These are phyloP conservation scores for Chaetomium tenue DNA, from an alignment of 495 filamentous ascomycete species.

Conservation along the genomic window DNA sequence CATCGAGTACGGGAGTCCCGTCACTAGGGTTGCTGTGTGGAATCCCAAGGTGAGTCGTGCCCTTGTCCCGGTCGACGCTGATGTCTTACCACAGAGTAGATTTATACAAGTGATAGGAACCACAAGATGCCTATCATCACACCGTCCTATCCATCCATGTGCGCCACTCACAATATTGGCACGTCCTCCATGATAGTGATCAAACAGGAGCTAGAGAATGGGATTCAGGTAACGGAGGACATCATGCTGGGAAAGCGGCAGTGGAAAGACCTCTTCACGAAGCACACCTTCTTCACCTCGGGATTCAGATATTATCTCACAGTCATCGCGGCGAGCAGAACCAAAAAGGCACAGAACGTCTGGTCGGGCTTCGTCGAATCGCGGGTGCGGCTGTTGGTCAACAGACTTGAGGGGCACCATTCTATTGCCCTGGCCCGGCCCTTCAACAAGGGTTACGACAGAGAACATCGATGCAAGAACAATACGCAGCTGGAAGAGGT, in stretches of 20 bases:
- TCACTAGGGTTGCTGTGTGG: constrained; percentile 73
- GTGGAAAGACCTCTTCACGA: constrained; percentile 86
- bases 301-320: constrained; percentile 94
- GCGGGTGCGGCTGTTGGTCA: constrained; percentile 79
- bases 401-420: constrained; percentile 69
- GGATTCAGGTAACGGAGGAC: constrained; percentile 71
- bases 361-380: constrained; percentile 95
- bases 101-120: constrained; percentile 74
- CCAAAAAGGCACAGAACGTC: constrained; percentile 75
- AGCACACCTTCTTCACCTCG: constrained; percentile 86
- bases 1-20: constrained; percentile 78
- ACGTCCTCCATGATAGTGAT: constrained; percentile 81
- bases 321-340: constrained; percentile 79
- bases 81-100: constrained; percentile 49
- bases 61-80: constrained; percentile 24
- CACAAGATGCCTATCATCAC: constrained; percentile 98
- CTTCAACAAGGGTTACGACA: constrained; percentile 88
- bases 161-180: constrained; percentile 90
- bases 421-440: constrained; percentile 82
- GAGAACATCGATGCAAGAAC: constrained; percentile 68
- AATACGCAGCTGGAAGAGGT: constrained; percentile 68
- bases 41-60: constrained; percentile 71
- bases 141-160: constrained; percentile 94
- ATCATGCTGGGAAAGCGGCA: constrained; percentile 68
- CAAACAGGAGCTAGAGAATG: constrained; percentile 75